Evolutionary conservation across 1,284 basidiomycete species (phyloP).

Genomic region (Serendipita sp.): DNA sequence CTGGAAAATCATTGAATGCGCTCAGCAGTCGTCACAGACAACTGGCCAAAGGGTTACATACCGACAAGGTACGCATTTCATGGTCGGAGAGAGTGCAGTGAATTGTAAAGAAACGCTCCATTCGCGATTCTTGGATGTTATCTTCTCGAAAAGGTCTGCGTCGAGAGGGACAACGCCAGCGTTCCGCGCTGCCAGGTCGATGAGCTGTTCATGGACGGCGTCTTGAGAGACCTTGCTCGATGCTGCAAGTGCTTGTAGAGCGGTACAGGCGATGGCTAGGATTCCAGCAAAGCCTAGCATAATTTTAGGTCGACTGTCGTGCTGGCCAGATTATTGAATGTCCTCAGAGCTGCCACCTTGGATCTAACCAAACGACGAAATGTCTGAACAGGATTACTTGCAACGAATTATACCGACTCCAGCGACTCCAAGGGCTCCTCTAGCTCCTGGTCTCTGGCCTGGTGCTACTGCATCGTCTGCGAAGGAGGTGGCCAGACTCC

Average conservation of each 20-base stretch:
- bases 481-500: constrained; percentile 26
- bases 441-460: constrained; percentile 27
- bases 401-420: constrained; percentile 28
- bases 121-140: constrained; percentile 58
- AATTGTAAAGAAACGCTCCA: constrained; percentile 76
- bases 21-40: background rate
- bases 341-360: background rate
- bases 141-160: constrained; percentile 55
- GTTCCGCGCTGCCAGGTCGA: constrained; percentile 42
- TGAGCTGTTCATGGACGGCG: constrained; percentile 32
- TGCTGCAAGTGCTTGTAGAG: constrained; percentile 1
- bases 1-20: constrained; percentile 27
- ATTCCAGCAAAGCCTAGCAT: background rate
- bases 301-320: background rate
- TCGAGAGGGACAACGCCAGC: constrained; percentile 74
- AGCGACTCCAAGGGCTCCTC: constrained; percentile 21
- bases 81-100: constrained; percentile 67
- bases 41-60: constrained; percentile 22
- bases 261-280: background rate
- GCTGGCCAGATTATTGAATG: background rate
- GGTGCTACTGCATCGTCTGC: constrained; percentile 37
- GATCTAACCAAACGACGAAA: background rate
- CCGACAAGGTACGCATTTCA: constrained; percentile 74
- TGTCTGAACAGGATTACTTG: constrained; percentile 8
- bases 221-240: constrained; percentile 3